A percentile compares a stretch with the other conserved stretches of the same genome.
These are phyloP conservation scores for Stachybotrys chartarum DNA, from an alignment of 2,329 filamentous ascomycete species.

Conservation along the genomic window DNA sequence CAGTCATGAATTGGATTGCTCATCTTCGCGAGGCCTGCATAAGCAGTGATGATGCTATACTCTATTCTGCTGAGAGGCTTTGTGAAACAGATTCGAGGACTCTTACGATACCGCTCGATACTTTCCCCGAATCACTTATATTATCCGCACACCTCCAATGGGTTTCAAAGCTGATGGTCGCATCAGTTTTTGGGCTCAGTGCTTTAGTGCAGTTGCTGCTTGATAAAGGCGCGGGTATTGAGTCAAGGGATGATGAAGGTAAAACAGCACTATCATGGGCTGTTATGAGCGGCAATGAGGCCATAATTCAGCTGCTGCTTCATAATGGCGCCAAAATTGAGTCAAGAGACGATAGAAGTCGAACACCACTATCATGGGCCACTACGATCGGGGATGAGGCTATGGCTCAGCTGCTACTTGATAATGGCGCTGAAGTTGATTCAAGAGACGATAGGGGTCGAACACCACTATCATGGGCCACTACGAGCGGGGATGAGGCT, in stretches of 20 bases:
- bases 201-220: not conserved
- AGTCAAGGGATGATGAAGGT: not conserved
- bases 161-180: not conserved
- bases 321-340: not conserved
- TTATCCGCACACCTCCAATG: not conserved
- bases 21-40: conserved; percentile 12
- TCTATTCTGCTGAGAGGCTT: conserved; percentile 6
- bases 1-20: conserved; percentile 10
- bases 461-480: not conserved
- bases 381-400: not conserved
- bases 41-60: conserved; percentile 3
- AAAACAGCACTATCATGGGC: not conserved
- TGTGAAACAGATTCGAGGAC: conserved; percentile 6
- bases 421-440: not conserved
- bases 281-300: not conserved
- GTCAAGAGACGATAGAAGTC: not conserved
- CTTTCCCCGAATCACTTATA: not conserved
- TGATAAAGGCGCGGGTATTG: not conserved
- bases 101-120: not conserved
- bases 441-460: not conserved
- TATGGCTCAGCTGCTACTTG: not conserved
- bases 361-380: not conserved
- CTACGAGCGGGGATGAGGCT: not conserved
- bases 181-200: not conserved
- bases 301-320: not conserved